phyloP scores from a whole-genome alignment of 2,329 filamentous ascomycete genomes.

The Aspergillus uvarum region DNA sequence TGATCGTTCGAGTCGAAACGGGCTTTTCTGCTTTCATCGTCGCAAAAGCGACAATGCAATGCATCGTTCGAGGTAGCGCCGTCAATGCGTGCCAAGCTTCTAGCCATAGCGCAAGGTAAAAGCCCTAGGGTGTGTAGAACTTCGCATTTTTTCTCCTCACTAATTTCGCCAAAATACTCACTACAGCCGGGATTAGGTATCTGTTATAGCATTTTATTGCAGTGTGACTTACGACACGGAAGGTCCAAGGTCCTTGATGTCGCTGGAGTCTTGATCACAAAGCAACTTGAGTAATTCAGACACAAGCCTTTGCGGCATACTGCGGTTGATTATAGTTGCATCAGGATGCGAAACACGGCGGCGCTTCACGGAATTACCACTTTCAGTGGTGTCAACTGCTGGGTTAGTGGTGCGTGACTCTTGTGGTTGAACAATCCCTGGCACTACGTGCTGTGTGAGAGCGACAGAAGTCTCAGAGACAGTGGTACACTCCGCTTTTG shows the following conservation, averaged over 20 bases:
- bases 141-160: slow-evolving; percentile 53
- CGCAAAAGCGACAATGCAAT: slow-evolving; percentile 40
- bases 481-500: background rate
- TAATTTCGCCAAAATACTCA: slow-evolving; percentile 47
- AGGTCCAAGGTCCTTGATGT: slow-evolving; percentile 43
- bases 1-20: slow-evolving; percentile 15
- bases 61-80: slow-evolving; percentile 22
- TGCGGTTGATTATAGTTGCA: slow-evolving; percentile 33
- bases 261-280: slow-evolving; percentile 32
- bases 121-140: slow-evolving; percentile 57
- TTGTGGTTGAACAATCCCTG: slow-evolving; percentile 11
- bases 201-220: background rate
- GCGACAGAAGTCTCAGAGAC: background rate
- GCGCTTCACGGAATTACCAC: slow-evolving; percentile 35
- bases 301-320: slow-evolving; percentile 35
- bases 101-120: slow-evolving; percentile 57
- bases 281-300: slow-evolving; percentile 35
- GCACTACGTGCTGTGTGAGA: background rate
- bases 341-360: slow-evolving; percentile 35
- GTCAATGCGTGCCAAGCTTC: slow-evolving; percentile 41
- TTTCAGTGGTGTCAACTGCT: slow-evolving; percentile 17
- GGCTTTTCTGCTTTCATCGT: slow-evolving; percentile 28
- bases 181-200: slow-evolving; percentile 25
- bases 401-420: slow-evolving; percentile 7
- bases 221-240: slow-evolving; percentile 50